Base-by-base conservation (phyloP, 192 early-diverging fungal species). In the Podila clonocystis region DNA sequence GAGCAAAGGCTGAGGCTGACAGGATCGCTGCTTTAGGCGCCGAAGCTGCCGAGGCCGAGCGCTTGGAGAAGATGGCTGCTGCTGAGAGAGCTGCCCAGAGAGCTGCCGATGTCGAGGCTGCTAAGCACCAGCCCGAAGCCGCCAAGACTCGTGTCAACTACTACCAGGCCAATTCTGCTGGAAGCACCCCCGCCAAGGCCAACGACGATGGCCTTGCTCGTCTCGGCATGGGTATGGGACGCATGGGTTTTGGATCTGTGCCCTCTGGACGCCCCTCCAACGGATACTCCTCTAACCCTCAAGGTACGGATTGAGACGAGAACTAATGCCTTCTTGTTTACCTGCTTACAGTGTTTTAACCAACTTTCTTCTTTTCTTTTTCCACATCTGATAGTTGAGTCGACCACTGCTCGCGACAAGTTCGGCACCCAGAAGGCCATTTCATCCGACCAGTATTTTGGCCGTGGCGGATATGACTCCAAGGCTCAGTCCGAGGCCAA, bases 371-470 rank as follows among this genome's bases (percentile, higher is more conserved):
- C 33, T 33, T 33, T 33, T 33, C 7, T 62, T 29, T 17, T 3
- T 19, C 29, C 36, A 20, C 52, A 26, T 29, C 15, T 12, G 12
- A 38, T 49, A 64, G 68, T 66, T 15, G 90, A 91, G 34, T 34
- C 66, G 7, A 85, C 83, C 5, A 86, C 90, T 29, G 91, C 94
- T 4, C 84, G 88, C n/a, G 92, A 96, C 57, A 89, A 93, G 68
- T 97, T 99, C 74, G 88, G 88, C 8, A 88, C 79, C 59, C 93
- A 95, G 58, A 97, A 95, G 82, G 87, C 93, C 30, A 97, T 99
- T 64, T 96, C 95, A 31, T 94, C 93, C 24, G 95, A 97, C 75
- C 94, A 97, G 87, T 97, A 92, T 84, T 97, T 97, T 91, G 93
- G 91, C 5, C 91, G 95, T 24, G 87, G 89, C 41, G 72, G 85